Conservation (phyloP, 257 asterid species). For the Echites panduratus region DNA sequence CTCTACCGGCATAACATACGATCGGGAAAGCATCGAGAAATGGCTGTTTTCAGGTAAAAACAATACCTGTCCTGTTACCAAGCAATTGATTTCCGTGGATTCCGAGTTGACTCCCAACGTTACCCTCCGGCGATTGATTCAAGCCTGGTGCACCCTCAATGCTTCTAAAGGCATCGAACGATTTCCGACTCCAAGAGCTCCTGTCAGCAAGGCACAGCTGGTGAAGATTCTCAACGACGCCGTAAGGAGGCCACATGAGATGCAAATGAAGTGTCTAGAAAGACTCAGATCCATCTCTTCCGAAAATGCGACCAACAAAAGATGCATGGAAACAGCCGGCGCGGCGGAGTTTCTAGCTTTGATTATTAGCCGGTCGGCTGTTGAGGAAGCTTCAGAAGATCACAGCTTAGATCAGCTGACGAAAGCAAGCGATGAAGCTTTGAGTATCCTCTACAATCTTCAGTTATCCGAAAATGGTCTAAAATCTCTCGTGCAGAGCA, state of each 20-base stretch:
- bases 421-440: slow-evolving; percentile 45
- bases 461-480: slow-evolving; percentile 50
- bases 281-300: slow-evolving; percentile 58
- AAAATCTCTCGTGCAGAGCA: slow-evolving; percentile 21
- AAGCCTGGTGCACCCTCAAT: slow-evolving; percentile 76
- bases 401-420: slow-evolving; percentile 1
- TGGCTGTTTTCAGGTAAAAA: slow-evolving; percentile 55
- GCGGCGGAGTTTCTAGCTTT: slow-evolving; percentile 50
- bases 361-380: slow-evolving; percentile 17
- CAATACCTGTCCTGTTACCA: slow-evolving; percentile 61
- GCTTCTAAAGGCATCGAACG: slow-evolving; percentile 50
- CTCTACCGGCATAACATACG: slow-evolving; percentile 78
- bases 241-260: slow-evolving; percentile 25
- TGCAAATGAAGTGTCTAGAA: slow-evolving; percentile 33
- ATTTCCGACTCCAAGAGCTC: slow-evolving; percentile 78
- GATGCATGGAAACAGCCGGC: slow-evolving; percentile 58
- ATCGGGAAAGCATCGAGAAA: slow-evolving; percentile 64
- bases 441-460: slow-evolving; percentile 43
- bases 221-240: slow-evolving; percentile 44
- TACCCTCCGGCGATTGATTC: slow-evolving; percentile 75
- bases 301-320: slow-evolving; percentile 47
- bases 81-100: slow-evolving; percentile 36
- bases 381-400: slow-evolving; percentile 19
- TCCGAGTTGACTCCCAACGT: slow-evolving; percentile 60
- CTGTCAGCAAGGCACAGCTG: slow-evolving; percentile 46